Evolutionary conservation across 2,329 filamentous ascomycete genomes (phyloP), one percentile per base, ranked within the genome.

Genomic region (Talaromyces piceae): DNA sequence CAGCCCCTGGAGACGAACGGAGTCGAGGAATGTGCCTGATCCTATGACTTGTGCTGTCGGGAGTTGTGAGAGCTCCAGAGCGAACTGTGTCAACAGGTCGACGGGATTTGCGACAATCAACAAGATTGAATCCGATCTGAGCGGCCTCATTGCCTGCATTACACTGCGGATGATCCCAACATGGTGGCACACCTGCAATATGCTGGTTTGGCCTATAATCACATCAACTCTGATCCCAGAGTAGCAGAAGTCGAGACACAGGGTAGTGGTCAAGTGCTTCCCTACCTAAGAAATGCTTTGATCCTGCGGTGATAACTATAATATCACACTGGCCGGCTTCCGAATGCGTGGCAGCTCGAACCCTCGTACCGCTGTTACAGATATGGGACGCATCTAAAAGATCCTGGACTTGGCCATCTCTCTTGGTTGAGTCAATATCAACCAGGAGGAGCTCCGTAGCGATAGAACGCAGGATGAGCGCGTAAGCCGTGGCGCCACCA

Each of bases 31-130:
- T 0, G 78, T 80, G 9, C 77, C 78, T 3, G 73, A 75, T 0
- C 78, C 78, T 22, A 80, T 58, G 11, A 80, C 76, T 54, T 79
- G 77, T 8, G 57, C 61, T 31, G 67, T 58, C 0, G 77, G 77
- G 1, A 80, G 66, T 1, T 74, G 71, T 0, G 74, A 75, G 13
- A 76, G 60, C 43, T 73, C 65, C 27, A 71, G 69, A 3, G 73
- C 75, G 47, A 79, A 70, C 43, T 73, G 72, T 1, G 78, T 79
- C 28, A 80, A 64, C 25, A 80, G 65, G 57, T 81, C 78, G 18
- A 80, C 77, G 0, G 78, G 78, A 58, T 80, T 79, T 2, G 78
- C 71, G 3, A 80, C 76, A 1, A 80, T 62, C 1, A 81, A 62
- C 0, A 80, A 59, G 26, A 81, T 71, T 0, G 76, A 67, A 49